A percentile compares a stretch with the other conserved stretches of the same genome.
Conservation (phyloP, 179 eudicot species). For the Carnegiea gigantea region DNA sequence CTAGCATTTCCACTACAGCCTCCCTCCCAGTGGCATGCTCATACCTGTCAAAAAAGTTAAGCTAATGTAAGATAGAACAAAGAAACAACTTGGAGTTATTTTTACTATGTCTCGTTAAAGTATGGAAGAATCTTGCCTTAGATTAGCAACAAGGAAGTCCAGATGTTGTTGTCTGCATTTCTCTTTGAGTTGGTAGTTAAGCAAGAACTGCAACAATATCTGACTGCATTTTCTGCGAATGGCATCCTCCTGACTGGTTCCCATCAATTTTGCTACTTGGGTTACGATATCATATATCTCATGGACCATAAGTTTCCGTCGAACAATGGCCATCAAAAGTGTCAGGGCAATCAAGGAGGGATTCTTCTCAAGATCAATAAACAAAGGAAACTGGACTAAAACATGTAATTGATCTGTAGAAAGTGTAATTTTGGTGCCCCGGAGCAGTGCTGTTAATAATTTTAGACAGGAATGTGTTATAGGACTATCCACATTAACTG, state of each 20-base stretch:
- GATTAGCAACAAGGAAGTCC: conserved; percentile 58
- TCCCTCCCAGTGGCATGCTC: conserved; percentile 93
- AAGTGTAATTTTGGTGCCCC: conserved; percentile 63
- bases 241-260: conserved; percentile 74
- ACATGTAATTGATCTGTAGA: conserved; percentile 69
- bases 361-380: conserved; percentile 77
- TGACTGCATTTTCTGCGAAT: conserved; percentile 83
- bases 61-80: conserved; percentile 6
- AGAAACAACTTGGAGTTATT: neutral
- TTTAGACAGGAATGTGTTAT: conserved; percentile 76
- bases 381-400: conserved; percentile 75
- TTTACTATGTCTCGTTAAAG: neutral
- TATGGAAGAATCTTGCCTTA: conserved; percentile 47
- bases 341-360: conserved; percentile 79
- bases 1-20: conserved; percentile 89
- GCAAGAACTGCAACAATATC: conserved; percentile 79
- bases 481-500: conserved; percentile 52
- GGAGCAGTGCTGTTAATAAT: conserved; percentile 67
- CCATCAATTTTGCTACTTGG: conserved; percentile 65
- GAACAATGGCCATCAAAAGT: conserved; percentile 79
- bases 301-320: conserved; percentile 63
- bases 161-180: conserved; percentile 74
- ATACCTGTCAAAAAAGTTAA: conserved; percentile 50
- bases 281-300: conserved; percentile 78
- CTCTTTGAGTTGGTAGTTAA: conserved; percentile 64